Base-by-base conservation (phyloP, 164 flowering plant species). In the Buxus sempervirens region DNA sequence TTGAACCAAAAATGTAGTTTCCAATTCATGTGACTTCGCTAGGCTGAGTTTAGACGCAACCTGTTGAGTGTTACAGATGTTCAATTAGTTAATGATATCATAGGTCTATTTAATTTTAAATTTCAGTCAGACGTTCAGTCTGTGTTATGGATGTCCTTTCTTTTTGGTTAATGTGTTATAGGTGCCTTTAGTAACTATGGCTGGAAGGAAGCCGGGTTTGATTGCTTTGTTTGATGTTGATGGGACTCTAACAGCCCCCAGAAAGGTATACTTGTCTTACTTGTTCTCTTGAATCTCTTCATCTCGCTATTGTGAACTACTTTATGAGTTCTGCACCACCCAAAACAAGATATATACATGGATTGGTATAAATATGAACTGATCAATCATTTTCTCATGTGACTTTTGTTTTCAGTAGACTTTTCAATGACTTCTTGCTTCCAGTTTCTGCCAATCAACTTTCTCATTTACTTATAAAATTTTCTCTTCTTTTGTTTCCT, bases 211-310 rank as follows among this genome's bases (percentile, higher is more conserved):
- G 69, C 82, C 93, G 32, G 93, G 96, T 65, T 58, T 90, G 45
- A 86, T 95, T 79, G 98, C 98, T 70, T 72, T 95, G 62, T 95
- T 95, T 75, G 98, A 95, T 83, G 98, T 95, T 45, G 99, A 95
- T 82, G 99, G 99, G 22, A 95, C 99, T 56, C 98, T 93, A 54
- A 95, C 99, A 6, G 93, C 94, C 73, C 98, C 99, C 0, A 81
- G 98, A 71, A 90, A 95, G 97, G 99, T 92, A 76, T 27, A 8
- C 0, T 1, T 70, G 65, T 59, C 9, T 18, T 70, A 14, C 1
- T 26, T 69, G 24, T 23, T n/a, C n/a, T n/a, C n/a, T n/a, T n/a
- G n/a, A n/a, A n/a, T 45, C 56, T 8, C 4, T 38, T 56, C 36
- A 41, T 4, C 24, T 9, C 2, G 22, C 26, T 45, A 18, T 23